Base-by-base conservation (phyloP, 2,329 filamentous ascomycete genomes). In the Botryosphaeria dothidea region DNA sequence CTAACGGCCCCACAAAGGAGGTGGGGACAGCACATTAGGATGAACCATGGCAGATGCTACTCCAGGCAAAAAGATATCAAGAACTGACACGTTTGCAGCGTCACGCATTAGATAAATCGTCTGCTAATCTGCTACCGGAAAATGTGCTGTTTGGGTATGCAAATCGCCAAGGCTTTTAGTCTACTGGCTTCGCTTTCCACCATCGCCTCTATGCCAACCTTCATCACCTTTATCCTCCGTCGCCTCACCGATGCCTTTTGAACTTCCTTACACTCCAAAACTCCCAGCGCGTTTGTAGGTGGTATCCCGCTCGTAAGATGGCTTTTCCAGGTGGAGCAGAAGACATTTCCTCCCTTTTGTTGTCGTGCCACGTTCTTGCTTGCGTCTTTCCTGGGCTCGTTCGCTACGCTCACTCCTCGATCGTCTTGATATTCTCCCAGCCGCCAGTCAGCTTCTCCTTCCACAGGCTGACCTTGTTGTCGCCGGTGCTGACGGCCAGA, bases 391-490 rank as follows among this genome's bases (percentile, higher is more conserved):
- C 13, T 23, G 34, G 17, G 8, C 13, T 17, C n/a, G 17, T 36
- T 27, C 27, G 31, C 21, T 23, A 15, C 43, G 38, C 45, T 65
- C 63, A 96, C 81, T 96, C 92, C 78, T 97, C 94, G 76, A 99
- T 93, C 66, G 92, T 93, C 86, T 97, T 97, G 70, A 98, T 92
- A 73, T 91, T 92, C 80, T 98, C 93, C 95, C 95, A 99, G 75
- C 96, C 92, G 64, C 95, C 95, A 77, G 91, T 91, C 71, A 99
- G 83, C 77, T 96, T 96, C 86, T 99, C 95, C 86, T 98, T 99
- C 94, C 94, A 99, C 78, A 99, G 80, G 62, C 90, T 96, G 64
- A 99, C 93, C 82, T 96, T 93, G 84, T 99, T 99, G 80, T 99
- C 94, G 27, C 91, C 92, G 43, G 92, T 92, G 75, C 91, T 95